Percentiles rank a stretch among this genome's conserved stretches.
Conservation (phyloP, 192 early-diverging fungal species). For the Podila horticola region DNA sequence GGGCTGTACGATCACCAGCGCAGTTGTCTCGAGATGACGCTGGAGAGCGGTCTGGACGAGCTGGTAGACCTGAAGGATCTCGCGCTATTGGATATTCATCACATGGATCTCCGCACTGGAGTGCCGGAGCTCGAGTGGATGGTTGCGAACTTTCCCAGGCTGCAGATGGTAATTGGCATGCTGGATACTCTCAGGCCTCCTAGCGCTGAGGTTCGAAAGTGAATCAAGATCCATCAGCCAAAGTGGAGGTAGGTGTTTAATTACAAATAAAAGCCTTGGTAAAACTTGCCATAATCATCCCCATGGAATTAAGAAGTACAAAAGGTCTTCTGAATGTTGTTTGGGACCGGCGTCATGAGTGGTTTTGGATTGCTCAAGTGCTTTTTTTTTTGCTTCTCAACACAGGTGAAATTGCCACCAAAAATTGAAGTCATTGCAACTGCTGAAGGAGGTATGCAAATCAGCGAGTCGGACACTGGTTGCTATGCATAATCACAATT, state of each 20-base stretch:
- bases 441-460: too few species aligned
- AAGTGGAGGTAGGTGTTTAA: background rate
- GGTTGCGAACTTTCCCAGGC: background rate
- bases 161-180: background rate
- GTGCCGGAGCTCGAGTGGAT: slow-evolving; percentile 9
- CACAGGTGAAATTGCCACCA: too few species aligned
- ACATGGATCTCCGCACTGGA: slow-evolving; percentile 1
- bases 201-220: background rate
- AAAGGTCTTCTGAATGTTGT: too few species aligned
- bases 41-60: slow-evolving; percentile 4
- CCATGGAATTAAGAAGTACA: too few species aligned
- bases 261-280: too few species aligned
- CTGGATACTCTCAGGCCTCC: background rate
- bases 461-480: too few species aligned
- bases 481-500: too few species aligned
- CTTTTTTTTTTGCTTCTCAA: too few species aligned
- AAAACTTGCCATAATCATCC: too few species aligned
- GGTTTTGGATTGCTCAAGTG: too few species aligned
- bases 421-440: too few species aligned
- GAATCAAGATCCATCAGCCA: background rate
- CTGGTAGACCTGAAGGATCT: background rate
- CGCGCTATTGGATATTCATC: background rate
- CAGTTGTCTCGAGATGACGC: slow-evolving; percentile 2
- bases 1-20: background rate
- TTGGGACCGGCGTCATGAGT: too few species aligned